Percentiles rank a stretch among this genome's conserved stretches.
phyloP scores from a whole-genome alignment of 495 filamentous ascomycete species.

The Penicillium silybi region DNA sequence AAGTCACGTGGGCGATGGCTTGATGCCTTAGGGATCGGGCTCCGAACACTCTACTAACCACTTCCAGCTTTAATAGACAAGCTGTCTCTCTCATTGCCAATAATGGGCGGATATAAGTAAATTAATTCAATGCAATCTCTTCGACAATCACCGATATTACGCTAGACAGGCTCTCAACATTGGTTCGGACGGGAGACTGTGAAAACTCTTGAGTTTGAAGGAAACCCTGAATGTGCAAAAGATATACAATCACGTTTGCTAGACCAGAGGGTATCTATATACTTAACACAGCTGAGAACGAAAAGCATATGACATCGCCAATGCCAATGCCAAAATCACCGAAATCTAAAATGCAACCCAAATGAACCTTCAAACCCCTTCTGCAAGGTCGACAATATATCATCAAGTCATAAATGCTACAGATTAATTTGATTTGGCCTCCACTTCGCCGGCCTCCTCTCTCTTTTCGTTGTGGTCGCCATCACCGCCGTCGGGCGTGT shows the following conservation, averaged over 20 bases:
- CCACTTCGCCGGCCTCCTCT: neutral
- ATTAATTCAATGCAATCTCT: too few relatives aligned
- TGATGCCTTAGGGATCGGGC: neutral
- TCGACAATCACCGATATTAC: too few relatives aligned
- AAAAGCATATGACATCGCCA: neutral
- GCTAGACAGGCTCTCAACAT: too few relatives aligned
- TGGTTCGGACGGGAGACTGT: too few relatives aligned
- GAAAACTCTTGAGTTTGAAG: neutral
- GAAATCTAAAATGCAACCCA: neutral
- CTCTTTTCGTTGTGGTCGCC: neutral
- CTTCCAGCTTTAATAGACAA: too few relatives aligned
- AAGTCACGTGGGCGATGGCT: neutral
- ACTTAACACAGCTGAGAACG: neutral
- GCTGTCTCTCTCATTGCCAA: too few relatives aligned
- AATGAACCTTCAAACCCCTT: neutral
- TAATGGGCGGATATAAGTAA: too few relatives aligned
- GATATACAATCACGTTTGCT: neutral
- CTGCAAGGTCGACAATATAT: neutral
- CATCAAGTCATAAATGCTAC: neutral
- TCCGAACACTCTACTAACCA: neutral
- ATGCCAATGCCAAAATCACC: neutral
- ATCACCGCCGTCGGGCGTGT: neutral
- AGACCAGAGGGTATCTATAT: neutral
- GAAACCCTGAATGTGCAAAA: too few relatives aligned
- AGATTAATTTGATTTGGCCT: neutral